Base-by-base conservation (phyloP, 2,329 filamentous ascomycete genomes). In the Stagonosporopsis tanaceti region DNA sequence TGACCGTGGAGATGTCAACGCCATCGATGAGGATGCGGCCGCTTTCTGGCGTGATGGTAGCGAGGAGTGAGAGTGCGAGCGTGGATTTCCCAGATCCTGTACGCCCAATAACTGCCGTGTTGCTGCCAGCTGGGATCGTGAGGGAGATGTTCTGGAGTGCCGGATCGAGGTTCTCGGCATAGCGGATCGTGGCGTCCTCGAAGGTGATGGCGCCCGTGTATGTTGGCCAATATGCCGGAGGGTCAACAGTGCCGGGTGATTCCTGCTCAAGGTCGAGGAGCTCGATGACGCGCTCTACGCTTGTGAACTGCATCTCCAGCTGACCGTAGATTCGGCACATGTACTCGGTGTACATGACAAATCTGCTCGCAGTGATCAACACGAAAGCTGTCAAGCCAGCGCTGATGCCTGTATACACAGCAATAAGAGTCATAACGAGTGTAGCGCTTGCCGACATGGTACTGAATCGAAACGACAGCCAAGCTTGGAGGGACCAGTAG, bases 251-350 rank as follows among this genome's bases (percentile, higher is more conserved):
- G 1, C 92, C 92, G 0, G 79, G 81, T 0, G 86, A 80, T 72
- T 97, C 93, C 70, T 91, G 86, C 15, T 93, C 90, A 0, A 97
- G 84, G 57, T 91, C 85, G 1, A 95, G 82, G 0, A 97, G 83
- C 74, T 95, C 91, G 9, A 95, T 87, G 0, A 97, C 89, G 38
- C 93, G 86, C 76, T 97, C 93, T 0, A 97, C 91, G 0, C 90
- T 93, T 0, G 96, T 92, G 64, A 96, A 96, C 70, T 96, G 90
- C 85, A 97, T 93, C 72, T 97, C 92, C 1, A 97, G 82, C 69
- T 91, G 87, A 2, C 93, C 93, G 67, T 96, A 96, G 56, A 87
- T 85, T 59, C 87, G 87, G 75, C 93, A 97, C 0, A 96, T 83
- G 1, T 81, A 79, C 68, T 93, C 90, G 0, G 90, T 94, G 7